Evolutionary conservation across 2,329 filamentous ascomycete genomes (phyloP).

Genomic region (Tolypocladium pustulatum): DNA sequence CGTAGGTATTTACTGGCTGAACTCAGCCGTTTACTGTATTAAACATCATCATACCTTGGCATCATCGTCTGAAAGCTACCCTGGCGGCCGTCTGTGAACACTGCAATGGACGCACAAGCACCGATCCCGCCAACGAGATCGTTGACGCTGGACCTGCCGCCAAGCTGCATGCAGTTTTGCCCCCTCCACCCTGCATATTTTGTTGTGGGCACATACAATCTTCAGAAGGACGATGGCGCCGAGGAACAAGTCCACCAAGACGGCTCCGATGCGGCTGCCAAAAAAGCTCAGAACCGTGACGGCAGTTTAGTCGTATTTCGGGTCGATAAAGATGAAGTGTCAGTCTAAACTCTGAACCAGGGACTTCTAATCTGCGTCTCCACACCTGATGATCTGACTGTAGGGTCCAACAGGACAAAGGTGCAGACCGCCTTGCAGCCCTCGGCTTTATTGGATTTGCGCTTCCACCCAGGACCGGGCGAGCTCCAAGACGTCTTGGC

Average conservation of each 20-base stretch:
- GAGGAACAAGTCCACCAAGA: background rate
- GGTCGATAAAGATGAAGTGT: conserved; percentile 44
- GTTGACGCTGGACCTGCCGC: conserved; percentile 53
- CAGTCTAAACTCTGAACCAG: conserved; percentile 20
- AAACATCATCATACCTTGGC: background rate
- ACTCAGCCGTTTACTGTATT: background rate
- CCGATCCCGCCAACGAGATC: conserved; percentile 33
- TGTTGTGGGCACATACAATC: conserved; percentile 75
- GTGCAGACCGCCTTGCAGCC: conserved; percentile 52
- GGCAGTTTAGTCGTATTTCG: conserved; percentile 63
- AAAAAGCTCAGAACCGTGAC: conserved; percentile 51
- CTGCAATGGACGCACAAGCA: conserved; percentile 11
- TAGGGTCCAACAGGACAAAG: conserved; percentile 3
- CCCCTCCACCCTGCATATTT: conserved; percentile 53
- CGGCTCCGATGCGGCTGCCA: conserved; percentile 13
- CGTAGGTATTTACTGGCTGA: background rate
- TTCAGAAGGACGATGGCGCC: conserved; percentile 39
- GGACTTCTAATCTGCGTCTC: background rate
- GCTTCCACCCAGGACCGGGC: conserved; percentile 51
- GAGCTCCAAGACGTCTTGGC: conserved; percentile 46
- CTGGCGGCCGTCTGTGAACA: background rate
- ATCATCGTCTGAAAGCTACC: background rate
- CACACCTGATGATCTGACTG: background rate
- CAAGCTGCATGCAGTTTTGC: conserved; percentile 70
- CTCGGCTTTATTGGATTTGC: conserved; percentile 74